Base-by-base conservation (phyloP, 257 asterid species). In the Cruciata laevipes region DNA sequence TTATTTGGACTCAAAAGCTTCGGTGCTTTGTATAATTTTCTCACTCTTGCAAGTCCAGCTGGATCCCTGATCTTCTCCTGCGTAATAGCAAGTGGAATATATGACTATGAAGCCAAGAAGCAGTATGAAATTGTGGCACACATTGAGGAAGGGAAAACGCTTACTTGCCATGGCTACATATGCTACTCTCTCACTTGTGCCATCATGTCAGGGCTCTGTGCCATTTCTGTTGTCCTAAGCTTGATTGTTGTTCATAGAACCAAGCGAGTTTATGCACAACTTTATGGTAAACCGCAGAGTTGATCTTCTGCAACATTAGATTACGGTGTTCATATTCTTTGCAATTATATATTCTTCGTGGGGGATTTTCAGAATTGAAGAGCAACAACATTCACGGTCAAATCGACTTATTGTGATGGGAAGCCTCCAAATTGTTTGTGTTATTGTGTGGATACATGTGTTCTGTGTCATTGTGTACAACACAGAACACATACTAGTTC, bases 61-160 rank as follows among this genome's bases (percentile, higher is more conserved):
- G 96, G 96, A 68, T 89, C 98, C 3, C 70, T 91, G 61, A 64
- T 91, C 55, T 85, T 91, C 75, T 89, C 95, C 1, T 96, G 96
- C 53, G 74, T 89, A 37, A 82, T 91, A 38, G 96, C 96, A 7
- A 89, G 96, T 65, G 85, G 89, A 75, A 87, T 91, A 65, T 91
- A 89, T 51, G 98, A 89, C 72, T 76, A 79, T 8, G 92, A 91
- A 66, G 96, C 96, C 20, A 95, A 82, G 79, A 82, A 84, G 61
- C 98, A 91, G 76, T 70, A 74, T 24, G 69, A 42, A 33, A 33
- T 18, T 33, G 44, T 51, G 38, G 38, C 52, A 23, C 71, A 55
- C 65, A 23, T 60, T 30, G 55, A 30, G 18, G 74, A 65, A 49
- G 79, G 67, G 4, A 73, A 78, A 23, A 68, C 74, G 52, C 79